Base-by-base conservation (phyloP, 2,329 filamentous ascomycete genomes). In the Gnomoniopsis smithogilvyi region DNA sequence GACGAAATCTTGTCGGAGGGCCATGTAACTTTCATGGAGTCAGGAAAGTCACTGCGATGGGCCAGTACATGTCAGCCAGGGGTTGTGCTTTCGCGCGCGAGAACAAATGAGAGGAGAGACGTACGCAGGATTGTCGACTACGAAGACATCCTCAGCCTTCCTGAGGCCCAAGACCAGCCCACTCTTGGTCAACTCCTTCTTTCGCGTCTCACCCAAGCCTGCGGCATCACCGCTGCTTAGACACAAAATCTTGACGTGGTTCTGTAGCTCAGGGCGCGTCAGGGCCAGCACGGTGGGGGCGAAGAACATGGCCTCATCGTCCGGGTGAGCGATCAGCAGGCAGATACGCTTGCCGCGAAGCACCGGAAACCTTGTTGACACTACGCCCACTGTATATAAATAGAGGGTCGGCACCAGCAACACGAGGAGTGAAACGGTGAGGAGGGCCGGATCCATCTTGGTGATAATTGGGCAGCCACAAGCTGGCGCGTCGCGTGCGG, bases 281-380 rank as follows among this genome's bases (percentile, higher is more conserved):
- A 99, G 83, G n/a, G 90, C 87, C 67, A 96, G 81, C 15, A 98
- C 80, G 0, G 92, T 90, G 0, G 95, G 95, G 63, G 92, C 87
- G 76, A 99, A 99, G 81, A 99, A 99, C 95, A 99, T 99, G 73
- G 94, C 95, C 78, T 99, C 95, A 69, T 99, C 95, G 75, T 99
- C 95, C 0, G 95, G 95, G 76, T 99, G 95, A 22, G 95, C 95
- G 69, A 99, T 98, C 57, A 99, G 80, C 56, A 99, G 83, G 71
- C 91, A 90, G 70, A 99, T 92, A 69, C 91, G 87, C 81, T 96
- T 96, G 77, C 22, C 89, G 66, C 80, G 80, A 63, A 97, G 78
- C 48, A 78, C 82, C 3, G 91, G 90, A 66, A 91, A 84, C 34
- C 80, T 75, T 26, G 75, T 67, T 62, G 77, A 74, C 46, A 79